Evolutionary conservation across 306 rosid species (phyloP).

Genomic region (Trifolium dubium): DNA sequence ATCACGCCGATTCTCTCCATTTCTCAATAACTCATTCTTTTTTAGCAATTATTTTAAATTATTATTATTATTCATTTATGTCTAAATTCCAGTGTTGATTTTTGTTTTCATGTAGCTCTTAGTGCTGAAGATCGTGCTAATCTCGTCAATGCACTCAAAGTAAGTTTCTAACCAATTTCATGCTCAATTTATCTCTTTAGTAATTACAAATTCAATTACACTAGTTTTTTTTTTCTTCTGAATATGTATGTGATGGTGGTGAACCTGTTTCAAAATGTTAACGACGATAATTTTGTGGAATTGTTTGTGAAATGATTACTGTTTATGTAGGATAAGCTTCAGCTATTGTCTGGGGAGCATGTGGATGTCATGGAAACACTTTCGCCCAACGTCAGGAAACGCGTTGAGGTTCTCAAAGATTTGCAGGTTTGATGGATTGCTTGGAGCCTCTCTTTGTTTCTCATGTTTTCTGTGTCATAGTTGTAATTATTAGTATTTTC

Average conservation of each 20-base stretch:
- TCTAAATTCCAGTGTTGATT: slow-evolving; percentile 25
- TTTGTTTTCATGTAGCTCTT: slow-evolving; percentile 44
- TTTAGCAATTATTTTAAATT: too few species aligned
- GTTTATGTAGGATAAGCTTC: slow-evolving; percentile 53
- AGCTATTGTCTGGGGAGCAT: slow-evolving; percentile 46
- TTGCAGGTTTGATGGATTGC: slow-evolving; percentile 49
- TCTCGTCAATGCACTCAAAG: slow-evolving; percentile 58
- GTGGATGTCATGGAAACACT: slow-evolving; percentile 49
- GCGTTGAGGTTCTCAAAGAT: slow-evolving; percentile 50
- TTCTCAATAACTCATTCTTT: too few species aligned
- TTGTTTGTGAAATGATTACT: slow-evolving; percentile 14
- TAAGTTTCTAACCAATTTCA: slow-evolving; percentile 18
- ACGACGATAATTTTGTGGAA: background rate
- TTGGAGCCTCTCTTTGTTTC: background rate
- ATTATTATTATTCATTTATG: too few species aligned
- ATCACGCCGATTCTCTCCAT: background rate
- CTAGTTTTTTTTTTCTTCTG: background rate
- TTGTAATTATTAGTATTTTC: too few species aligned
- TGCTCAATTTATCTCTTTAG: background rate
- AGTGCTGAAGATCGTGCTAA: slow-evolving; percentile 65
- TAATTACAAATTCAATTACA: background rate
- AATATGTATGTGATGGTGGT: background rate
- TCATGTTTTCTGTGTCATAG: background rate
- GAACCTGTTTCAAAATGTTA: background rate
- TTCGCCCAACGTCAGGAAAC: slow-evolving; percentile 49